A percentile compares a stretch with the other conserved stretches of the same genome.
These are phyloP conservation scores for Trifolium pratense DNA, from an alignment of 306 rosid genomes.

Conservation along the genomic window DNA sequence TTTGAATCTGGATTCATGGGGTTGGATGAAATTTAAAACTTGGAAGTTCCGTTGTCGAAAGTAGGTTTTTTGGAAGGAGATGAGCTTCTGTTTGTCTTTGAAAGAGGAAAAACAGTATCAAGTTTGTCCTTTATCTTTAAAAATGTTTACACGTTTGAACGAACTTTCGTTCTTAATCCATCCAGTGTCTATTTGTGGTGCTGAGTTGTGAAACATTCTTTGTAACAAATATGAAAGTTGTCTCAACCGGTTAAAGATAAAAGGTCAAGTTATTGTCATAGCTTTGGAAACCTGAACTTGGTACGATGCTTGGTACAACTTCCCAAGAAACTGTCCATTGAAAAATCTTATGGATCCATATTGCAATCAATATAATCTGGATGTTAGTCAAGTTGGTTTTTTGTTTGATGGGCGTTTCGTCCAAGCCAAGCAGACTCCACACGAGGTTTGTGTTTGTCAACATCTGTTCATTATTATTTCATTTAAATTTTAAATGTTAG, in stretches of 20 bases:
- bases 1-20: too few relatives aligned
- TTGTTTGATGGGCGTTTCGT: neutral
- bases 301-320: neutral
- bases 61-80: too few relatives aligned
- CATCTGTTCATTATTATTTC: neutral
- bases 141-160: too few relatives aligned
- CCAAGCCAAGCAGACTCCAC: neutral
- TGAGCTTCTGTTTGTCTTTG: neutral
- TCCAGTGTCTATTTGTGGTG: too few relatives aligned
- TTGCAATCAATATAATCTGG: neutral
- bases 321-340: neutral
- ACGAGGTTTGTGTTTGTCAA: neutral
- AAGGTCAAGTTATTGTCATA: too few relatives aligned
- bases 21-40: too few relatives aligned
- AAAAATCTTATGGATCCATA: neutral
- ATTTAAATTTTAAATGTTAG: neutral
- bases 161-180: too few relatives aligned
- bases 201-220: too few relatives aligned
- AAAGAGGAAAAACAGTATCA: neutral
- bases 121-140: too few relatives aligned
- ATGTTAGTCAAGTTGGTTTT: neutral
- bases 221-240: too few relatives aligned
- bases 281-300: neutral
- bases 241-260: too few relatives aligned
- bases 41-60: too few relatives aligned